Evolutionary conservation across 805 yeast species (phyloP), one percentile per base, ranked within the genome.

Genomic region (Ogataea pilisensis): DNA sequence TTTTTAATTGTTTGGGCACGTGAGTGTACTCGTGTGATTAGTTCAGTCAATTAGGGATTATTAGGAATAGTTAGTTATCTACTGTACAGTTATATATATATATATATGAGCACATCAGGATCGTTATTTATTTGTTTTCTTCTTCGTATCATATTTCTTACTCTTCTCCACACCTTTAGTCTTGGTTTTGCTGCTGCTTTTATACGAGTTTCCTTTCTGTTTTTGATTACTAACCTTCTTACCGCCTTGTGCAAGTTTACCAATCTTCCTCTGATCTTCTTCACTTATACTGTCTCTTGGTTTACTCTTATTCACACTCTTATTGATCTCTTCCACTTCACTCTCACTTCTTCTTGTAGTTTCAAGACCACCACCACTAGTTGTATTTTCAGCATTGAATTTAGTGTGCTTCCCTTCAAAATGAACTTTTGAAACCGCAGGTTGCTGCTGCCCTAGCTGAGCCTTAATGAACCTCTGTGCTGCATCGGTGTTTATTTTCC

Each of bases 331-430:
- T 12, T 19, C 21, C 21, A 36, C 39, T 24, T 36, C 34, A 5
- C 20, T 24, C 4, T 21, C 21, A 20, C 18, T 35, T 29, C 19
- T 13, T 16, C 8, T 24, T 2, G 27, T 25, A 8, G 33, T 24
- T 11, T 38, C 17, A n/a, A 21, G 22, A 6, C 35, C 34, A 1
- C 27, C 34, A 13, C 16, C 30, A 9, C 30, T 20, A 9, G 29
- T 30, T 7, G 43, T 21, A 9, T 33, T 24, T n/a, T 42, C n/a
- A n/a, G n/a, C 49, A 14, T 42, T 39, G 48, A 78, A 78, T 45
- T 66, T 74, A 1, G 75, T 76, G 48, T 78, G 83, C 35, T 64
- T 74, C 0, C 80, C 79, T 48, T 73, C 63, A 45, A 78, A 78
- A 46, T 76, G 72, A 8, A 63, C 68, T 8, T 60, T 61, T 33